Base-by-base conservation (phyloP, 1,284 basidiomycete species). In the Fistulinella cinereoalba region DNA sequence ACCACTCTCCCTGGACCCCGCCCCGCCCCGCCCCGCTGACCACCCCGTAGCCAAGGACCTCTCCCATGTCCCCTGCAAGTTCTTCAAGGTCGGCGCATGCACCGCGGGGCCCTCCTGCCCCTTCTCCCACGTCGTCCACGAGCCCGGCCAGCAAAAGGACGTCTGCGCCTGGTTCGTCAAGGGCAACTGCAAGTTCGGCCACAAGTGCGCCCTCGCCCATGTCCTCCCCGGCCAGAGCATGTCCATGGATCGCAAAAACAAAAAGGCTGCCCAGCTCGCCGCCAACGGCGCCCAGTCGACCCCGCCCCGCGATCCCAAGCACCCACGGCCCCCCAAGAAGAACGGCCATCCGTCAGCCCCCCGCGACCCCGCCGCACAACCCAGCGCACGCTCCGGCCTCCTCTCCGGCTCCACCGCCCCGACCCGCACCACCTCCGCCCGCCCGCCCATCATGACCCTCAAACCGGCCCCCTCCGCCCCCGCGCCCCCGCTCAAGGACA, bases 241-340 rank as follows among this genome's bases (percentile, higher is more conserved):
- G 83, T 81, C 88, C 11, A 97, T 97, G 92, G 96, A 99, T 66
- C 76, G 95, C 55, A 96, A 97, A 76, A 98, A 99, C 73, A 98
- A 98, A 77, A 93, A 96, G 62, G 89, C 91, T 10, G 92, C 93
- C 1, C 95, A 97, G 62, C 73, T 80, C 34, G 85, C 80, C 8
- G 67, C 81, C 21, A 76, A 73, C 11, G 73, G 74, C 28, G 70
- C 69, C n/a, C 70, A 66, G 1, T 60, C 65, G 2, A 51, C 57
- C 6, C 1, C 41, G 1, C 74, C 59, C 57, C 49, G 64, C 68
- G 52, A 67, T 63, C 49, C 66, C 69, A 68, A 52, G 72, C 54
- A 69, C 66, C 28, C 70, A 55, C 53, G 66, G 64, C 64, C 70
- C 69, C 68, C 56, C 61, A 67, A 69, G 71, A 59, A 57, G 72